Evolutionary conservation across 371 early-diverging fungal species (phyloP).

Genomic region (Mortierella sp.): DNA sequence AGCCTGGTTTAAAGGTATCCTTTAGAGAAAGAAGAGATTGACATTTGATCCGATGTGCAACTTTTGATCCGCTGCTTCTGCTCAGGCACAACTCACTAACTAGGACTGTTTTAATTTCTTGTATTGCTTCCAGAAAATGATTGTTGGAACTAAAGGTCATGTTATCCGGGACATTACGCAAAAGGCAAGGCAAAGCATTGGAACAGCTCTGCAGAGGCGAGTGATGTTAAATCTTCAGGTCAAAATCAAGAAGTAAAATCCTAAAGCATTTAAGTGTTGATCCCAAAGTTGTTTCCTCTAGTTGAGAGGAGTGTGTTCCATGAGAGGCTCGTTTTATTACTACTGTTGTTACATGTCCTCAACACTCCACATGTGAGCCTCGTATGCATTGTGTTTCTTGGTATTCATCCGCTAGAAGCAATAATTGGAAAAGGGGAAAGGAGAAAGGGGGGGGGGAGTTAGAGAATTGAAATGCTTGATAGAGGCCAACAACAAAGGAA

Average conservation of each 20-base stretch:
- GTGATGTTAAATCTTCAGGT: conserved; percentile 66
- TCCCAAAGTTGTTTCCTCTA: too few relatives aligned
- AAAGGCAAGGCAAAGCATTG: conserved; percentile 57
- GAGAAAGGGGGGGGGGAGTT: neutral
- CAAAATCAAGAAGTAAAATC: conserved; percentile 36
- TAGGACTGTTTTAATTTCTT: neutral
- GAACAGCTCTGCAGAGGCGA: conserved; percentile 57
- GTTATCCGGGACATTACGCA: conserved; percentile 60
- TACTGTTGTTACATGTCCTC: conserved; percentile 72
- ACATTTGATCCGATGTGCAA: too few relatives aligned
- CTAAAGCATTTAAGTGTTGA: too few relatives aligned
- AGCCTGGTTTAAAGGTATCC: conserved; percentile 45
- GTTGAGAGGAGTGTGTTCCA: too few relatives aligned
- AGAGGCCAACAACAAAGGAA: neutral
- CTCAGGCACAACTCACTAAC: too few relatives aligned
- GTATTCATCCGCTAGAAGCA: conserved; percentile 57
- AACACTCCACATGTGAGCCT: conserved; percentile 73
- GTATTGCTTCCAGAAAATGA: conserved; percentile 54
- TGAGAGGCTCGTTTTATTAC: too few relatives aligned
- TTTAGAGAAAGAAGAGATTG: neutral
- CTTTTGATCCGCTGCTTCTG: too few relatives aligned
- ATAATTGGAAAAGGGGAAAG: neutral
- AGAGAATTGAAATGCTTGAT: neutral
- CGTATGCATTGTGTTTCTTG: conserved; percentile 57
- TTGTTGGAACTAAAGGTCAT: conserved; percentile 61